Conservation (phyloP, 2,329 filamentous ascomycete genomes). For the Raffaelea ambrosiae region DNA sequence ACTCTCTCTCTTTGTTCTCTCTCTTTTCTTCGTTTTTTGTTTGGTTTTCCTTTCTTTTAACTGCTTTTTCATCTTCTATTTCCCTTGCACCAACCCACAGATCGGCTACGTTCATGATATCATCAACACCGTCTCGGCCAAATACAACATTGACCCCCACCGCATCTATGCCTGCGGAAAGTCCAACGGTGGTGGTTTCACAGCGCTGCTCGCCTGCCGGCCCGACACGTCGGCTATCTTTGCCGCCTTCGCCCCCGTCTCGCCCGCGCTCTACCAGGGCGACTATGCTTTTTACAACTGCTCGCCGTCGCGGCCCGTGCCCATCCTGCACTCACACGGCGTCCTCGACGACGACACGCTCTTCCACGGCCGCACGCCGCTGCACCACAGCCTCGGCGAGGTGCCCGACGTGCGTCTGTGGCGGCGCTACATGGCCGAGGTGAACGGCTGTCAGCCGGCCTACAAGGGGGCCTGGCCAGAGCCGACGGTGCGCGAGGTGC, state of each 20-base stretch:
- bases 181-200: slow-evolving; percentile 8
- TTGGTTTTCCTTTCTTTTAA: no score
- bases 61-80: no score
- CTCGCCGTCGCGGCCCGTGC: slow-evolving; percentile 4
- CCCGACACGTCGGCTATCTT: slow-evolving; percentile 7
- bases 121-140: slow-evolving; percentile 1
- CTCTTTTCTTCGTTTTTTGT: no score
- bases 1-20: not conserved
- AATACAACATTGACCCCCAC: slow-evolving; percentile 4
- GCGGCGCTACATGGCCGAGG: slow-evolving; percentile 6
- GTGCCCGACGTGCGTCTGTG: slow-evolving; percentile 8
- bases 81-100: no score
- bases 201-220: slow-evolving; percentile 7
- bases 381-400: slow-evolving; percentile 2
- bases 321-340: slow-evolving; percentile 7
- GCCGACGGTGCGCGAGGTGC: slow-evolving; percentile 1
- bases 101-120: slow-evolving; percentile 7
- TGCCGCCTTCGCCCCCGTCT: slow-evolving; percentile 7
- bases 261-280: slow-evolving; percentile 7
- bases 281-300: slow-evolving; percentile 8
- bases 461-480: slow-evolving; percentile 3
- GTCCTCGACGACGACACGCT: slow-evolving; percentile 6
- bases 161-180: slow-evolving; percentile 9
- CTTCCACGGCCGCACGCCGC: slow-evolving; percentile 5
- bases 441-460: slow-evolving; percentile 3